Base-by-base conservation (phyloP, 2,329 filamentous ascomycete species). In the Bipolaris zeicola region DNA sequence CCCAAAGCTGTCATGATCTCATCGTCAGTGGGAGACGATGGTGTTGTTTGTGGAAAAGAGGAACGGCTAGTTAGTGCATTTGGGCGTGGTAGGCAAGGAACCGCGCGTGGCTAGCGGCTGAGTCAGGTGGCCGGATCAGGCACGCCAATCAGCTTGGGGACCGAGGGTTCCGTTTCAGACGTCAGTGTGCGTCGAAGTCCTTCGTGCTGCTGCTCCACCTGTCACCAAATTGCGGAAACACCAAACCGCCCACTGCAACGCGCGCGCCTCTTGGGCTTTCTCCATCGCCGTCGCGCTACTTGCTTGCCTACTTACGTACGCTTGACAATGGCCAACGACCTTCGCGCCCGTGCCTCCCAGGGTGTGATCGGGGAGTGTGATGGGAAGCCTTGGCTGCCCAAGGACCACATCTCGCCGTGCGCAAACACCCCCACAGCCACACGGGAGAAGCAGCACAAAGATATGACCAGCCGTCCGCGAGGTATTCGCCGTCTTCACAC, bases 321-420 rank as follows among this genome's bases (percentile, higher is more conserved):
- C 33, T 34, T 51, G 43, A 42, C 49, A 38, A 43, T 56, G 39
- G 60, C 63, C 60, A 66, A 62, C 67, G 52, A 53, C 51, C 34
- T 37, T 28, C 50, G 44, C 31, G 33, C 33, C n/a, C 16, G 20
- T 16, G 45, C 34, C 34, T 8, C 34, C 24, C 28, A 34, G 34
- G 10, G 45, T 57, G 64, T 68, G 66, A 67, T 58, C 42, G 54
- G 41, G 20, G 26, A 20, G 49, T 62, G 66, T 66, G 64, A 65
- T 55, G 51, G 52, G 37, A 44, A 34, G 53, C 28, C 45, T 45
- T 26, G 24, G 38, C 44, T 48, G 41, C 41, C 36, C 50, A 38
- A 41, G 51, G 57, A 56, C 46, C 56, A 57, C 61, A 61, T 46
- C 47, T 61, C 60, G 61, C 60, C 45, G 53, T 57, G 50, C 56